Percentiles rank a stretch among this genome's conserved stretches.
These are phyloP conservation scores for Pichiaceae sp. DNA, from an alignment of 1,139 yeast species.

Conservation along the genomic window DNA sequence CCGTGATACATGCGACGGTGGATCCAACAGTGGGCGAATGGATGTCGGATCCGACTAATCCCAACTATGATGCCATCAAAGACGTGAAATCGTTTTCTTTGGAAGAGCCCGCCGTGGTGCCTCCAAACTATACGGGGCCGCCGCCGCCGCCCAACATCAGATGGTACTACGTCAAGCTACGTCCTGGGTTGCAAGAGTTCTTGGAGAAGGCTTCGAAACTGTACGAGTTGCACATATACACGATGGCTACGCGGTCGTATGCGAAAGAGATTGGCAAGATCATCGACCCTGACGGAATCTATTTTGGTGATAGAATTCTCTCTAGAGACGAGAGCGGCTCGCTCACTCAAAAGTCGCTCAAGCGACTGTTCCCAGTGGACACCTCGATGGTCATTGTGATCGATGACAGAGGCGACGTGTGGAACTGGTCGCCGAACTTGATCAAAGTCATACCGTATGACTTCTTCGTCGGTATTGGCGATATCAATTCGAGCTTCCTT, in stretches of 20 bases:
- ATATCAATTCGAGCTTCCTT: conserved; percentile 85
- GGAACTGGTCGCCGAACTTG: conserved; percentile 95
- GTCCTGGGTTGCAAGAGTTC: conserved; percentile 81
- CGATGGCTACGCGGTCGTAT: conserved; percentile 97
- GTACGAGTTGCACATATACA: conserved; percentile 90
- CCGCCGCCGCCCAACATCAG: conserved; percentile 50
- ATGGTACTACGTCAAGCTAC: conserved; percentile 85
- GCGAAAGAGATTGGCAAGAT: conserved; percentile 86
- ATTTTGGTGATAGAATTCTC: conserved; percentile 84
- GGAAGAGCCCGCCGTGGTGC: conserved; percentile 63
- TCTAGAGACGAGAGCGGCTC: conserved; percentile 96
- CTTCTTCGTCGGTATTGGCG: conserved; percentile 96
- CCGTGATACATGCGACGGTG: conserved; percentile 95
- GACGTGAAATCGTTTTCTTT: conserved; percentile 73
- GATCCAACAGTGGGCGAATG: conserved; percentile 97
- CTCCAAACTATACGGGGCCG: conserved; percentile 50
- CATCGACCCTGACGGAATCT: conserved; percentile 81
- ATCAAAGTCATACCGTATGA: conserved; percentile 92
- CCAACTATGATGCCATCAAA: conserved; percentile 75
- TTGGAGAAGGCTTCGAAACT: conserved; percentile 51
- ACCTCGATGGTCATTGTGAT: conserved; percentile 95
- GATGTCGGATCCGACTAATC: conserved; percentile 80
- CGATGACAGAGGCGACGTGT: conserved; percentile 97
- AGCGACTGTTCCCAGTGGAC: conserved; percentile 88
- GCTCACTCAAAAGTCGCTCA: conserved; percentile 78